phyloP scores from a whole-genome alignment of 192 early-diverging fungal species.

The Backusella luteola region DNA sequence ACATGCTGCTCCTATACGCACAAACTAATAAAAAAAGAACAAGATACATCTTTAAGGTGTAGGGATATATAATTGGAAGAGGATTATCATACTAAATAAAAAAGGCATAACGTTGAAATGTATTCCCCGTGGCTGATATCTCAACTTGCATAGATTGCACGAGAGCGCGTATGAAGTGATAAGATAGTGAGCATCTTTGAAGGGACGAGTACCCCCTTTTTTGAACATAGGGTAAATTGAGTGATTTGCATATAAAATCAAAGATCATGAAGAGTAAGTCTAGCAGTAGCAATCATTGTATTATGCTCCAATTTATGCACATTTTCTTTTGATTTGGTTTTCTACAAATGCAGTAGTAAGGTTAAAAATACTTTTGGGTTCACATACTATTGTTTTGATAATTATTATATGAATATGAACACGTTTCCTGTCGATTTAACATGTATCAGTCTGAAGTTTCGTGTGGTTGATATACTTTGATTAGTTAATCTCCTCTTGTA shows the following conservation, averaged over 20 bases:
- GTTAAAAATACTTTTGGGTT: not conserved
- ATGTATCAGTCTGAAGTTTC: not conserved
- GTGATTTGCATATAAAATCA: not conserved
- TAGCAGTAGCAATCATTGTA: not conserved
- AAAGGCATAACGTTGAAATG: not conserved
- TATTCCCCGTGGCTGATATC: conserved; percentile 4
- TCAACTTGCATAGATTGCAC: not conserved
- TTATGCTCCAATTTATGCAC: not conserved
- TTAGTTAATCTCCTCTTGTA: not conserved
- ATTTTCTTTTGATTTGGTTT: not conserved
- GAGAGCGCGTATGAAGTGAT: not conserved
- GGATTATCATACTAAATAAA: not conserved
- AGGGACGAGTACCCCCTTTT: not conserved
- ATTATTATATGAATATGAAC: not conserved
- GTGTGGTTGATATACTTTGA: not conserved
- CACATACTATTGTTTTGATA: not conserved
- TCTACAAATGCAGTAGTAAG: not conserved
- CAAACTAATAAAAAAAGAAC: not conserved
- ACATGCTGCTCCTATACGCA: not conserved
- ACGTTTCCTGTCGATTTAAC: not conserved
- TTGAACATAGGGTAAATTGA: not conserved
- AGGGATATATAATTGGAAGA: not conserved
- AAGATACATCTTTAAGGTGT: not conserved
- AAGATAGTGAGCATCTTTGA: conserved; percentile 2
- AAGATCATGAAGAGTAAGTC: not conserved